Evolutionary conservation across 352 stramenopile species (phyloP), one percentile per base, ranked within the genome.

Genomic region (Pythium guiyangense): DNA sequence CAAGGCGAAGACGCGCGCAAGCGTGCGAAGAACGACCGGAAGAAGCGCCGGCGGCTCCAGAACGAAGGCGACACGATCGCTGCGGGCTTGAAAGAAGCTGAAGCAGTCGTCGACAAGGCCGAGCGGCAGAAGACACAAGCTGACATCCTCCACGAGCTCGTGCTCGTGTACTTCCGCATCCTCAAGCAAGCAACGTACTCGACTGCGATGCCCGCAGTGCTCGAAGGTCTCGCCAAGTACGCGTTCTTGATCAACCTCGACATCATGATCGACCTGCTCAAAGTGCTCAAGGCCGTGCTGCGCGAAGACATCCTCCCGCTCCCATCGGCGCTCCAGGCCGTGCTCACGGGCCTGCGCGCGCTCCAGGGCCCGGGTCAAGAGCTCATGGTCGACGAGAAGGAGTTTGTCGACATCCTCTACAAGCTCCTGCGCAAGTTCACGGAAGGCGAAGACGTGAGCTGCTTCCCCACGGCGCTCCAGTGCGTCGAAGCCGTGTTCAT

Each of bases 221-320:
- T 99, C 20, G 82, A 92, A 59, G 96, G 96, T 2, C 77, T 99
- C 44, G 83, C 90, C 43, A 98, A 98, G 63, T 98, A 97, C 78
- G 94, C 92, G 17, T 97, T 98, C 78, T 60, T 99, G 11, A 98
- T 99, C 59, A 98, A 99, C 66, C 77, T 99, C n/a, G 95, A 99
- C 70, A 98, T 97, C 39, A 96, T 99, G 73, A 89, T 97, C 27
- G 94, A 99, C 67, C 65, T 99, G 47, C 77, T 99, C 56, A 96
- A 94, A 59, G 89, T 98, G 42, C 79, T 99, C 27, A 98, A 98
- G 69, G 73, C 89, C 26, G 74, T 98, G 57, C 74, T 98, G 27
- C 80, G 83, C 35, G 71, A 94, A 51, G 83, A 76, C 55, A 74
- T 88, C 39, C 51, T 93, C 40, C 84, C 86, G 15, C 69, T 95